Evolutionary conservation across 2,329 filamentous ascomycete species (phyloP).

Genomic region (Aciculosporium take): DNA sequence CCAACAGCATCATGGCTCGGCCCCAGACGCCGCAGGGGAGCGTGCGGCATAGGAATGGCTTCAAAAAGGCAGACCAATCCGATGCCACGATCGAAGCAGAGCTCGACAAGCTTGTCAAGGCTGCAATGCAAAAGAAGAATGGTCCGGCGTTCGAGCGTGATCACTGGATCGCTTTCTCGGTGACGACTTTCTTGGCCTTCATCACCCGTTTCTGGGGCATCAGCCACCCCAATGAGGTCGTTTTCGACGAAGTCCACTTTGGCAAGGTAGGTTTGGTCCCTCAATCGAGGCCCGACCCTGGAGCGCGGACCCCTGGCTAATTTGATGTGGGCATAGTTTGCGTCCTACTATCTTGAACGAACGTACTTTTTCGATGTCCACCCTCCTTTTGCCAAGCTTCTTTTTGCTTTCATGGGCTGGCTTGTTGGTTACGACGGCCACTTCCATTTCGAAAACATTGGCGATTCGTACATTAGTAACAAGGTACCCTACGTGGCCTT

Average conservation of each 20-base stretch:
- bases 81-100: conserved; percentile 29
- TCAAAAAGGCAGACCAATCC: conserved; percentile 32
- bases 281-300: background rate
- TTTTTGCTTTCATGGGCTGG: conserved; percentile 96
- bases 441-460: conserved; percentile 98
- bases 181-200: conserved; percentile 77
- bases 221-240: conserved; percentile 86
- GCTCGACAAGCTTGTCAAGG: conserved; percentile 34
- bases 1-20: conserved; percentile 27
- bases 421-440: conserved; percentile 91
- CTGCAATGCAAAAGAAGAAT: conserved; percentile 18
- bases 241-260: conserved; percentile 98
- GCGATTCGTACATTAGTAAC: conserved; percentile 93
- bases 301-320: conserved; percentile 1
- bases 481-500: conserved; percentile 96
- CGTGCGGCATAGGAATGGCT: conserved; percentile 43
- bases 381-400: conserved; percentile 92
- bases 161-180: conserved; percentile 61
- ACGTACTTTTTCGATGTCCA: conserved; percentile 99
- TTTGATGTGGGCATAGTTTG: conserved; percentile 35
- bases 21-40: conserved; percentile 39
- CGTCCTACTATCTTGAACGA: conserved; percentile 76
- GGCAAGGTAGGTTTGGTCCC: conserved; percentile 68
- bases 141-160: conserved; percentile 53
- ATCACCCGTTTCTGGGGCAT: conserved; percentile 93